Evolutionary conservation across 352 stramenopile genomes (phyloP).

Genomic region (Phytophthora parvispora): DNA sequence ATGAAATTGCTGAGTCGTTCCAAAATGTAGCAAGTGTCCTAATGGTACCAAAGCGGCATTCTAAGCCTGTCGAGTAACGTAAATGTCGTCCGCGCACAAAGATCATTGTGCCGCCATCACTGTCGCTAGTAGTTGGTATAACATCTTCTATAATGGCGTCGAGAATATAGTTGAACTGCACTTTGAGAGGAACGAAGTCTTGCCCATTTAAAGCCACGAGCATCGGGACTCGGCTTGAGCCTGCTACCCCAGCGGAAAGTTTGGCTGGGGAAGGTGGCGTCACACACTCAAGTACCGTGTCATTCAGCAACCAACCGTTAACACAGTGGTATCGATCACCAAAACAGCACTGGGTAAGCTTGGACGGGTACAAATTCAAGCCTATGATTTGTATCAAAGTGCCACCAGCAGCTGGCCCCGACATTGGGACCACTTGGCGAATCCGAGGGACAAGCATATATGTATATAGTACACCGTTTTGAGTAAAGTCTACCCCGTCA

Average conservation of each 20-base stretch:
- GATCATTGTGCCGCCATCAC: constrained; percentile 67
- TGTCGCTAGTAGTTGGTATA: constrained; percentile 48
- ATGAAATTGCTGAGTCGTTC: constrained; percentile 67
- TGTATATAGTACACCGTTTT: constrained; percentile 66
- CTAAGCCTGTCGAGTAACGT: constrained; percentile 47
- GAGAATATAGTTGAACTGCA: constrained; percentile 74
- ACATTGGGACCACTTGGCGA: constrained; percentile 50
- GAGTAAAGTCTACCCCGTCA: constrained; percentile 90
- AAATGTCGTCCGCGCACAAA: constrained; percentile 75
- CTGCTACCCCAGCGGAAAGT: constrained; percentile 8
- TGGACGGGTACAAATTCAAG: constrained; percentile 67
- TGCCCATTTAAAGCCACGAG: constrained; percentile 84
- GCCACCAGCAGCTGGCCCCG: constrained; percentile 56
- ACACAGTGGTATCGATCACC: constrained; percentile 49
- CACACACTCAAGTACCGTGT: constrained; percentile 42
- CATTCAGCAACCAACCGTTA: constrained; percentile 44
- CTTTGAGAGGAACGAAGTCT: constrained; percentile 56
- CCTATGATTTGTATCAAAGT: constrained; percentile 69
- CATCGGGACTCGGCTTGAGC: constrained; percentile 49
- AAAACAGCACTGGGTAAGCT: constrained; percentile 73
- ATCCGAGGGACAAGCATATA: constrained; percentile 69
- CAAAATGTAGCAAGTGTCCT: constrained; percentile 62
- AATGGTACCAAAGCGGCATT: constrained; percentile 66
- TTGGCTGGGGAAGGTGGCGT: constrained; percentile 39
- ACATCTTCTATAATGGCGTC: constrained; percentile 53